phyloP scores from a whole-genome alignment of 768 basidiomycete genomes.

The Infundibulicybe gibba region DNA sequence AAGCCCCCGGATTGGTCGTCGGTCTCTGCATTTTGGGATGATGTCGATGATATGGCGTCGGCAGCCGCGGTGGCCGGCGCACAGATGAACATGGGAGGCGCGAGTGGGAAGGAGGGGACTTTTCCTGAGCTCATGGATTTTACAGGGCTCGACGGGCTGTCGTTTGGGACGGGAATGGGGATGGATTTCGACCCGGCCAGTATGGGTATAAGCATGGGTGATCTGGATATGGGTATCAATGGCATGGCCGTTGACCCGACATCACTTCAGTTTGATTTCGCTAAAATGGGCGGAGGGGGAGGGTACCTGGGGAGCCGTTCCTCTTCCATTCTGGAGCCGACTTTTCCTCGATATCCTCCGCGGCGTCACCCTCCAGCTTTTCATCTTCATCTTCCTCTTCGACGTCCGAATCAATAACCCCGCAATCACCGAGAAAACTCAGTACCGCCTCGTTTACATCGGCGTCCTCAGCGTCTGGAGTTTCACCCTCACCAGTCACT shows the following conservation, averaged over 20 bases:
- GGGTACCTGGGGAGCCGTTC: too few species aligned
- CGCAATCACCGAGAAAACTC: constrained; percentile 33
- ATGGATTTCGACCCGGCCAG: constrained; percentile 56
- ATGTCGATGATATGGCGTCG: constrained; percentile 19
- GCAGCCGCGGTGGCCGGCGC: constrained; percentile 7
- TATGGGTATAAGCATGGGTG: too few species aligned
- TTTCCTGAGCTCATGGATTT: too few species aligned
- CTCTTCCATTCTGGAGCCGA: too few species aligned
- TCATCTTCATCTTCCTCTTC: constrained; percentile 23
- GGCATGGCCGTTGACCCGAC: constrained; percentile 58
- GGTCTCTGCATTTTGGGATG: constrained; percentile 46
- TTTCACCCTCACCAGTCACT: constrained; percentile 42
- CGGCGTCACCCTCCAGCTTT: background rate
- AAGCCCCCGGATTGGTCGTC: constrained; percentile 52
- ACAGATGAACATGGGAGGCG: too few species aligned
- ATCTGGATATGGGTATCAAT: too few species aligned
- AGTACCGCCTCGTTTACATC: constrained; percentile 41
- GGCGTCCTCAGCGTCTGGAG: constrained; percentile 51
- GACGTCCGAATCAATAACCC: constrained; percentile 18
- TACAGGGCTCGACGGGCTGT: too few species aligned
- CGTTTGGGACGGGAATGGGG: constrained; percentile 33
- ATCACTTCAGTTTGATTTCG: constrained; percentile 47
- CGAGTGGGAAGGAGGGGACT: too few species aligned
- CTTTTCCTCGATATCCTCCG: too few species aligned
- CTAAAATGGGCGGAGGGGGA: too few species aligned